phyloP scores from a whole-genome alignment of 2,329 filamentous ascomycete species.

The Westerdykella sp. region DNA sequence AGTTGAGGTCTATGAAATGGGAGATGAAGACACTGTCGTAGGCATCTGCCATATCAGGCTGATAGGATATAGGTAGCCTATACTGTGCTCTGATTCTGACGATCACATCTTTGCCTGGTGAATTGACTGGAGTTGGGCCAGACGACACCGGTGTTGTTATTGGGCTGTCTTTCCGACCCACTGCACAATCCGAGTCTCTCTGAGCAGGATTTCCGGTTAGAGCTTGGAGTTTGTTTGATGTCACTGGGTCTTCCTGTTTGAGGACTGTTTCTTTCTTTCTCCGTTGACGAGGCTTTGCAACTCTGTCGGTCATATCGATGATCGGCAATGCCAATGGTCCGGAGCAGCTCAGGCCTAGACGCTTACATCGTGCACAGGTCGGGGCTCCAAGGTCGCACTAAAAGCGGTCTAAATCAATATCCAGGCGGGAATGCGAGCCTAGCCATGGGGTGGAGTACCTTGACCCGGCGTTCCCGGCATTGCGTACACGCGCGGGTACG shows the following conservation, averaged over 20 bases:
- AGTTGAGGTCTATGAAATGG: slow-evolving; percentile 27
- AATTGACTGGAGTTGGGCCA: neutral
- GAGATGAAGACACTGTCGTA: slow-evolving; percentile 25
- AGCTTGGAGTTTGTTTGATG: neutral
- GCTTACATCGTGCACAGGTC: slow-evolving; percentile 23
- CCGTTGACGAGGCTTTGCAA: slow-evolving; percentile 20
- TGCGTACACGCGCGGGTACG: slow-evolving; percentile 31
- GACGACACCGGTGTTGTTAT: neutral
- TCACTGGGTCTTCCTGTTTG: neutral
- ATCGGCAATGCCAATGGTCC: slow-evolving; percentile 29
- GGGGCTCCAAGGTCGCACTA: slow-evolving; percentile 32
- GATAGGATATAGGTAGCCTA: slow-evolving; percentile 17
- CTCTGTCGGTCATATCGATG: slow-evolving; percentile 32
- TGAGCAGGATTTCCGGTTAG: slow-evolving; percentile 1
- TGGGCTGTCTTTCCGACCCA: slow-evolving; percentile 1
- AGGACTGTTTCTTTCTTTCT: slow-evolving; percentile 13
- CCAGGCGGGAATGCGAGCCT: neutral
- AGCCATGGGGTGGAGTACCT: slow-evolving; percentile 14
- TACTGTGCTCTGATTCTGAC: slow-evolving; percentile 21
- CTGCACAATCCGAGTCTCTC: slow-evolving; percentile 1
- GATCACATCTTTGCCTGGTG: slow-evolving; percentile 14
- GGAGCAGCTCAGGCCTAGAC: slow-evolving; percentile 25
- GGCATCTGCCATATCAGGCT: slow-evolving; percentile 21
- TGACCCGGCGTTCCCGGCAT: slow-evolving; percentile 32
- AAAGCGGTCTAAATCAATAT: neutral